phyloP scores from a whole-genome alignment of 2,329 filamentous ascomycete species.

The Talaromyces pinophilus region DNA sequence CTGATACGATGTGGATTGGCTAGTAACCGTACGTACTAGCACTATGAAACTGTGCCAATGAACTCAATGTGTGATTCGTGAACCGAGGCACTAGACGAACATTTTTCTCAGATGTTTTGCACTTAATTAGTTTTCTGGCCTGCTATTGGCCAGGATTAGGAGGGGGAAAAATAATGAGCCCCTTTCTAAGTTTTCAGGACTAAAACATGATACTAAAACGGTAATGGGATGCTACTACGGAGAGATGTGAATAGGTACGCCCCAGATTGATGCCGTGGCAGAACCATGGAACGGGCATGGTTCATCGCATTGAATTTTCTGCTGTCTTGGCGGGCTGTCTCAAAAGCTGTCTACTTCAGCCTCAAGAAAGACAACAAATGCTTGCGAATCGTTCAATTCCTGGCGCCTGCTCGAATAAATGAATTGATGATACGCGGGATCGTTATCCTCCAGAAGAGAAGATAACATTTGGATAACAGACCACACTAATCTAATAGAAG shows the following conservation, averaged over 20 bases:
- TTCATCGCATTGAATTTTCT: slow-evolving; percentile 4
- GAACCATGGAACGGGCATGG: slow-evolving; percentile 12
- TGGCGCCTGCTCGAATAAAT: background rate
- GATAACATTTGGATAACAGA: background rate
- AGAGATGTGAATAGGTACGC: slow-evolving; percentile 3
- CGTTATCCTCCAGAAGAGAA: background rate
- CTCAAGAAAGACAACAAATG: background rate
- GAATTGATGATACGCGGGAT: background rate
- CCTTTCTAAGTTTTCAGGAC: background rate
- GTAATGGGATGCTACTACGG: background rate
- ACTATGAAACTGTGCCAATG: background rate
- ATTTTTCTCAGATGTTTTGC: background rate
- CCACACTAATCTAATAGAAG: background rate
- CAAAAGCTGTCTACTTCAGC: background rate
- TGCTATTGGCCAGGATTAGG: background rate
- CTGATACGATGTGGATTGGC: background rate
- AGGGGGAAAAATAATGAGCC: background rate
- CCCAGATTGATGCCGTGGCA: slow-evolving; percentile 10
- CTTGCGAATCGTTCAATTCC: background rate
- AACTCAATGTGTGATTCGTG: background rate
- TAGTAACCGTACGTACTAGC: background rate
- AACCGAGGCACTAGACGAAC: background rate
- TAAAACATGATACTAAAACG: background rate
- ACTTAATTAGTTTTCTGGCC: background rate
- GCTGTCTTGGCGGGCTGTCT: background rate